phyloP scores from a whole-genome alignment of 148 eudicot species.

The Rhododendron simsii region DNA sequence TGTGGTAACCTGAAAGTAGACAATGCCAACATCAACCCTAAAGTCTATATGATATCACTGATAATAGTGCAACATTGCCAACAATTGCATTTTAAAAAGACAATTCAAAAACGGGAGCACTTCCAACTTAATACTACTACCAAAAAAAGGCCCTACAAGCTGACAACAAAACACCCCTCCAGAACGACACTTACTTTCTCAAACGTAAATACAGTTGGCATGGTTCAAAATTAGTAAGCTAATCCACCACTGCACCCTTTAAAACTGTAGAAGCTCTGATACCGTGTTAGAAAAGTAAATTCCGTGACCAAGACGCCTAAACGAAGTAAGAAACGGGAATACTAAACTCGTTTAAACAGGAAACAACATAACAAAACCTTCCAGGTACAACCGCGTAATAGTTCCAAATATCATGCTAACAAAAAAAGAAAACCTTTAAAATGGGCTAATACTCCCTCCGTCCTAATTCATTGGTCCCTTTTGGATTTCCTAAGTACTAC shows the following conservation, averaged over 20 bases:
- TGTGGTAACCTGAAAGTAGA: slow-evolving; percentile 61
- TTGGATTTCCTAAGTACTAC: no score
- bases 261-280: not conserved
- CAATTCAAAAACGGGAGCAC: not conserved
- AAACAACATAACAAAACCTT: not conserved
- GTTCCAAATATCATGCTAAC: no score
- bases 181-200: not conserved
- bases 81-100: not conserved
- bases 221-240: not conserved
- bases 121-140: not conserved
- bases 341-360: not conserved
- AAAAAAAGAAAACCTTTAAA: no score
- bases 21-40: not conserved
- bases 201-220: not conserved
- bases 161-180: not conserved
- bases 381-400: not conserved
- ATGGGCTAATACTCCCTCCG: no score
- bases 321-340: not conserved
- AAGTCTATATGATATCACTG: not conserved
- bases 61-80: not conserved
- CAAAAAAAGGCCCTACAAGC: not conserved
- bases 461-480: no score
- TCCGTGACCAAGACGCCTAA: not conserved
- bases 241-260: not conserved
- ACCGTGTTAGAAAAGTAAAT: not conserved